Evolutionary conservation across 208 protist genomes (phyloP).

Genomic region (Trypanosoma avium): DNA sequence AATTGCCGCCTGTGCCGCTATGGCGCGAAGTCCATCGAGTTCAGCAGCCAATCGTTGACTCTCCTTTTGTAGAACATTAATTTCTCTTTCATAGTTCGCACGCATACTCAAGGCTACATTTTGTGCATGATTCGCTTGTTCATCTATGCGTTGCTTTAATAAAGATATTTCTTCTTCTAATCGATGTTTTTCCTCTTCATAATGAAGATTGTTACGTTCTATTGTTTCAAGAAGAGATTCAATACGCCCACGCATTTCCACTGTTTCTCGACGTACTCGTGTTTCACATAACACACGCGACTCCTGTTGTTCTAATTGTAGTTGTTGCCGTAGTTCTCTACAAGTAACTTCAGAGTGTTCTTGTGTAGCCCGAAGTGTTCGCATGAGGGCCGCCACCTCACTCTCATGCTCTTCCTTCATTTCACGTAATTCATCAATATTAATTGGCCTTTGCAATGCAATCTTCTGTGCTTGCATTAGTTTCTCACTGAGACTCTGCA

Average conservation of each 20-base stretch:
- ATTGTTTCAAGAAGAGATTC: slow-evolving; percentile 16
- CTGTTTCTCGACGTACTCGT: neutral
- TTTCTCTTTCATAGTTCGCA: slow-evolving; percentile 7
- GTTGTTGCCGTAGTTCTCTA: neutral
- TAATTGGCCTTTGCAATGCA: no score
- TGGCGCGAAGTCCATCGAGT: neutral
- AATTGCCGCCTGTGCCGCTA: neutral
- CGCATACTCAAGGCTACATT: neutral
- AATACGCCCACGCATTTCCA: slow-evolving; percentile 2
- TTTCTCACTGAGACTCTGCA: neutral
- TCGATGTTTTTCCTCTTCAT: slow-evolving; percentile 6
- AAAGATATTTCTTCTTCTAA: slow-evolving; percentile 8
- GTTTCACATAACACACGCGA: slow-evolving; percentile 16
- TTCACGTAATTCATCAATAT: neutral
- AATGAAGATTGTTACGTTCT: slow-evolving; percentile 5
- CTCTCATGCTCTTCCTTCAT: neutral
- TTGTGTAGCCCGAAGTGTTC: neutral
- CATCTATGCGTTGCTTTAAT: slow-evolving; percentile 1
- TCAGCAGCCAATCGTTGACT: neutral
- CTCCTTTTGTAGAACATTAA: slow-evolving; percentile 13
- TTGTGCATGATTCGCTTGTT: slow-evolving; percentile 15
- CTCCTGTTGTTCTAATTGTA: slow-evolving; percentile 5
- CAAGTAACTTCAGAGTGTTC: neutral
- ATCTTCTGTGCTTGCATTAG: neutral
- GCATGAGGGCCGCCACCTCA: slow-evolving; percentile 1